Evolutionary conservation across 257 asterid species (phyloP), one percentile per base, ranked within the genome.

Genomic region (Scutellaria galericulata): DNA sequence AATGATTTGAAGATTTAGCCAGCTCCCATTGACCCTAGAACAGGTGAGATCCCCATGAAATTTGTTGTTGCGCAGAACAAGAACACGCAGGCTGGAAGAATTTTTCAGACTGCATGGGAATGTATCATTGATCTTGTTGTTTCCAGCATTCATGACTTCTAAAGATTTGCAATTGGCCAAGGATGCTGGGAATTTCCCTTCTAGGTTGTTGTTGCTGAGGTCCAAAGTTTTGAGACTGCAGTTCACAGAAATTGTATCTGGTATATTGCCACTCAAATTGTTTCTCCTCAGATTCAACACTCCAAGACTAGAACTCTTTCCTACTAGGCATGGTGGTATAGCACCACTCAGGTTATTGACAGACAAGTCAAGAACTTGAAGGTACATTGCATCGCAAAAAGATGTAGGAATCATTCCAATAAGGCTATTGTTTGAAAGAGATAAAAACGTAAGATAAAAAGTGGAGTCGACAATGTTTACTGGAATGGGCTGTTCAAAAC

Each of bases 1-100:
- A 9, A 89, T 76, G 68, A 92, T 83, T 72, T 87, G 96, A 66
- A 89, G 89, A 72, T 83, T 78, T 4, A 84, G 72, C 96, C 93
- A 89, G 79, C 75, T 80, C 63, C 70, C 64, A 0, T 69, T 73
- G 20, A 48, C 48, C 42, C n/a, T 12, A 2, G 20, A 20, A 68
- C 96, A 90, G 0, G 1, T 5, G 9, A 87, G 48, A 14, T 63
- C 67, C 46, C 97, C 97, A 31, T 84, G 72, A 63, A 90, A 86
- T 9, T 35, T 74, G 78, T 90, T 90, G 65, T 47, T 75, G 9
- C 84, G 80, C 60, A 88, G 66, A 20, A 86, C 87, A 27, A 88
- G 88, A 13, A 88, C 88, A 0, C 75, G 88, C 81, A 90, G 69
- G 48, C 70, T 63, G 69, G 88, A 77, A 39, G 70, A 73, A 74